phyloP scores from a whole-genome alignment of 192 early-diverging fungal species.

The Podila horticola region DNA sequence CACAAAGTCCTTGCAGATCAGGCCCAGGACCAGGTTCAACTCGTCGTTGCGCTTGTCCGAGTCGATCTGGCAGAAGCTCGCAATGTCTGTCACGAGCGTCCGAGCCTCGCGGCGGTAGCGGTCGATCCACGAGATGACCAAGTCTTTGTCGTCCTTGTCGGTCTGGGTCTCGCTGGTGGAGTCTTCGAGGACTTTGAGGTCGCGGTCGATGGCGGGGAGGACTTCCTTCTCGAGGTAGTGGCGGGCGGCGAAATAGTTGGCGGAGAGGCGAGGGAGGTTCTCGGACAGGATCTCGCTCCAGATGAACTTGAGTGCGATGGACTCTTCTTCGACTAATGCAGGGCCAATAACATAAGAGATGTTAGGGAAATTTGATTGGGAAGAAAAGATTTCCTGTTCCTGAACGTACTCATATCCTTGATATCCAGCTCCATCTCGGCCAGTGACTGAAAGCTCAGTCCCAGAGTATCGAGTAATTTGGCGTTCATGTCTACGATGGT shows the following conservation, averaged over 20 bases:
- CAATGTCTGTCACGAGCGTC: slow-evolving; percentile 44
- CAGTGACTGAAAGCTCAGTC: slow-evolving; percentile 26
- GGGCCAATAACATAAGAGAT: too few relatives aligned
- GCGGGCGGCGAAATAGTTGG: slow-evolving; percentile 71
- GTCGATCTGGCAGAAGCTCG: slow-evolving; percentile 60
- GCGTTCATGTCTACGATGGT: slow-evolving; percentile 13
- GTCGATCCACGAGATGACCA: slow-evolving; percentile 56
- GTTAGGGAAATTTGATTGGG: too few relatives aligned
- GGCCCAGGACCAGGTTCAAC: slow-evolving; percentile 57
- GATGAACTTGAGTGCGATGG: slow-evolving; percentile 68
- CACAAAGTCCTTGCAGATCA: slow-evolving; percentile 51
- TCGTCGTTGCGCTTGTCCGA: slow-evolving; percentile 64
- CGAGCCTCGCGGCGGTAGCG: slow-evolving; percentile 50
- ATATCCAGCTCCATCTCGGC: slow-evolving; percentile 51
- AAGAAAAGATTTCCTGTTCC: background rate
- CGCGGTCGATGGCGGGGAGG: slow-evolving; percentile 59
- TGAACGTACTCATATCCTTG: slow-evolving; percentile 40
- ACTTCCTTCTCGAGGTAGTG: slow-evolving; percentile 70
- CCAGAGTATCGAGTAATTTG: slow-evolving; percentile 33
- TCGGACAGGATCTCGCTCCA: slow-evolving; percentile 71
- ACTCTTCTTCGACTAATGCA: slow-evolving; percentile 65
- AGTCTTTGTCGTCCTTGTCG: slow-evolving; percentile 31
- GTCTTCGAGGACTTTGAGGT: slow-evolving; percentile 56
- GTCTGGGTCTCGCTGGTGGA: slow-evolving; percentile 14
- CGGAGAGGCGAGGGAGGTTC: slow-evolving; percentile 65